Evolutionary conservation across 2,329 filamentous ascomycete genomes (phyloP).

Genomic region (Calonectria fujianensis): DNA sequence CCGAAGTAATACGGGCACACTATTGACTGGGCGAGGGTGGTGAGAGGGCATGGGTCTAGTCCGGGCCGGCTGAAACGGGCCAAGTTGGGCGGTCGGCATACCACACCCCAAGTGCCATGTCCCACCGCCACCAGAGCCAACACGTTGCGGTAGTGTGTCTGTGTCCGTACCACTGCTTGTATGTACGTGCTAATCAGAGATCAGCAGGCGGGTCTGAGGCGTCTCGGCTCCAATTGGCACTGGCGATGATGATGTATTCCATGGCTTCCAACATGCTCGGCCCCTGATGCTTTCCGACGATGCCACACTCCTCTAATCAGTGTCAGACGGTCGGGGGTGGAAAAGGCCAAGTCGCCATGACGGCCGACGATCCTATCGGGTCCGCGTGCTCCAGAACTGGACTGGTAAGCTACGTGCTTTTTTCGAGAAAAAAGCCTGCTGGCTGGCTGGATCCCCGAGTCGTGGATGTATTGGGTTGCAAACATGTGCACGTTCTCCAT

Average conservation of each 20-base stretch:
- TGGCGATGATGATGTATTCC: constrained; percentile 22
- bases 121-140: constrained; percentile 27
- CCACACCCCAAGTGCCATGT: constrained; percentile 23
- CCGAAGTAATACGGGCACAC: constrained; percentile 34
- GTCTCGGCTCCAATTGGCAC: constrained; percentile 25
- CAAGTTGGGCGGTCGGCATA: constrained; percentile 32
- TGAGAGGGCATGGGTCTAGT: constrained; percentile 27
- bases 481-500: constrained; percentile 24
- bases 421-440: background rate
- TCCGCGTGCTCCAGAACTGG: background rate
- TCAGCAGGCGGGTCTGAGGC: constrained; percentile 27
- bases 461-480: constrained; percentile 19
- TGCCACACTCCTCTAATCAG: constrained; percentile 25
- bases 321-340: constrained; percentile 20
- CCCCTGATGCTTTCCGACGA: constrained; percentile 26
- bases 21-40: constrained; percentile 29
- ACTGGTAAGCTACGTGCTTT: constrained; percentile 21
- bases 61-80: constrained; percentile 31
- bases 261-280: constrained; percentile 14
- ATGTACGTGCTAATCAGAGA: constrained; percentile 29
- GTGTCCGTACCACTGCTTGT: constrained; percentile 16
- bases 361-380: constrained; percentile 3
- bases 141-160: constrained; percentile 26
- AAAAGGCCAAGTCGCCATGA: constrained; percentile 22
- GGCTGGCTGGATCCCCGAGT: constrained; percentile 1